These are phyloP conservation scores for Blastobotrys terrestris DNA, from an alignment of 805 yeast genomes.

Conservation along the genomic window DNA sequence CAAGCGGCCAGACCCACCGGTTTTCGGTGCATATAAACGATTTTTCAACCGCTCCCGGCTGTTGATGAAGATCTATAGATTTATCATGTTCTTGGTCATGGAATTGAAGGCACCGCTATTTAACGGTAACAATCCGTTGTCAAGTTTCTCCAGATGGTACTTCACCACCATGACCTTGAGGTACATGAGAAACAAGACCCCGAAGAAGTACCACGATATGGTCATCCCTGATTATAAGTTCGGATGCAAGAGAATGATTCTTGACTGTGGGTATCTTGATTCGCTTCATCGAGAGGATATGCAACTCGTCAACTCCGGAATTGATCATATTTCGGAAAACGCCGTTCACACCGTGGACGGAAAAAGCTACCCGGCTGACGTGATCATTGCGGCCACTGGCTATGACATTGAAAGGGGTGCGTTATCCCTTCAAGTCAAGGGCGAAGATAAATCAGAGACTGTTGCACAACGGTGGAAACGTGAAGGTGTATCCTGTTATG, in stretches of 20 bases:
- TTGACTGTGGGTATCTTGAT: slow-evolving; percentile 10
- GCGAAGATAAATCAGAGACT: slow-evolving; percentile 11
- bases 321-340: slow-evolving; percentile 11
- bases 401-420: slow-evolving; percentile 7
- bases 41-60: slow-evolving; percentile 4
- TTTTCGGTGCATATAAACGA: background rate
- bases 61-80: slow-evolving; percentile 7
- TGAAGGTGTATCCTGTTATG: slow-evolving; percentile 16
- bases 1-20: slow-evolving; percentile 10
- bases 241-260: slow-evolving; percentile 14
- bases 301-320: slow-evolving; percentile 9
- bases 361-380: slow-evolving; percentile 15
- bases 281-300: slow-evolving; percentile 12
- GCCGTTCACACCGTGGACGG: slow-evolving; percentile 14
- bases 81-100: slow-evolving; percentile 10
- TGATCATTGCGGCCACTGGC: slow-evolving; percentile 18
- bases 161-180: slow-evolving; percentile 7
- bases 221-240: slow-evolving; percentile 8
- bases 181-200: slow-evolving; percentile 9
- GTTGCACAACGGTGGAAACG: slow-evolving; percentile 11
- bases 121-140: slow-evolving; percentile 9
- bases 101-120: slow-evolving; percentile 14
- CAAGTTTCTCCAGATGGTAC: slow-evolving; percentile 2
- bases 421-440: slow-evolving; percentile 5
- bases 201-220: slow-evolving; percentile 14